Percentiles rank a stretch among this genome's conserved stretches.
Conservation (phyloP, 2,329 filamentous ascomycete genomes). For the Neonectria magnoliae region DNA sequence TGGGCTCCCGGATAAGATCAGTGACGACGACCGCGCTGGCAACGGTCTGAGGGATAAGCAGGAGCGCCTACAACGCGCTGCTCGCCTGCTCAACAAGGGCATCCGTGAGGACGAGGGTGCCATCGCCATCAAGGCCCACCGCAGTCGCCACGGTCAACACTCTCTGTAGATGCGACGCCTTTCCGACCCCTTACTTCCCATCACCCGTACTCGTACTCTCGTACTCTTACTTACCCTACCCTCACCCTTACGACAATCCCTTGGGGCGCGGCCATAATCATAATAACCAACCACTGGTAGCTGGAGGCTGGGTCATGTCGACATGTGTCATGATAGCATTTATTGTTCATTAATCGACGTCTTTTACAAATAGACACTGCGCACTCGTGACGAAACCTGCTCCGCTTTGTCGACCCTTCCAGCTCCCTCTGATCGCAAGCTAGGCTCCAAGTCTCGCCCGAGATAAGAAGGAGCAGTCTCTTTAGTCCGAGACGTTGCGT, state of each 20-base stretch:
- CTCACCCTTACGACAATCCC: slow-evolving; percentile 27
- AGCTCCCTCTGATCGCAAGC: slow-evolving; percentile 5
- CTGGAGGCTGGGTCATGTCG: slow-evolving; percentile 30
- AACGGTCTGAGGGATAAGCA: slow-evolving; percentile 48
- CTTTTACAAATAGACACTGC: slow-evolving; percentile 32
- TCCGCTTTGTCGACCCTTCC: slow-evolving; percentile 18
- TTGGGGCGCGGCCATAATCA: slow-evolving; percentile 29
- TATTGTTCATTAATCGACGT: slow-evolving; percentile 44
- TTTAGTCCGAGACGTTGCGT: not conserved
- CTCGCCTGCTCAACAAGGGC: slow-evolving; percentile 49
- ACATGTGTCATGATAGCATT: slow-evolving; percentile 46
- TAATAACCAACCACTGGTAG: slow-evolving; percentile 34
- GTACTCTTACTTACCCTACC: not conserved
- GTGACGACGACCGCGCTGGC: slow-evolving; percentile 32
- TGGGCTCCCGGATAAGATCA: slow-evolving; percentile 40
- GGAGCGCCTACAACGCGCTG: slow-evolving; percentile 53
- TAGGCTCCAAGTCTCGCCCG: not conserved
- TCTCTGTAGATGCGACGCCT: slow-evolving; percentile 1
- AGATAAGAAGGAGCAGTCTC: not conserved
- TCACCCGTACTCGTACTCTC: slow-evolving; percentile 3
- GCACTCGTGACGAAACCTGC: slow-evolving; percentile 25
- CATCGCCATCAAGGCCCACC: slow-evolving; percentile 14
- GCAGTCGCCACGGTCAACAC: slow-evolving; percentile 14
- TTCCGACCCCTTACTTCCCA: not conserved
- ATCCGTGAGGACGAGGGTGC: slow-evolving; percentile 14